Evolutionary conservation across 352 stramenopile genomes (phyloP), one percentile per base, ranked within the genome.

Genomic region (Hyaloperonospora brassicae): DNA sequence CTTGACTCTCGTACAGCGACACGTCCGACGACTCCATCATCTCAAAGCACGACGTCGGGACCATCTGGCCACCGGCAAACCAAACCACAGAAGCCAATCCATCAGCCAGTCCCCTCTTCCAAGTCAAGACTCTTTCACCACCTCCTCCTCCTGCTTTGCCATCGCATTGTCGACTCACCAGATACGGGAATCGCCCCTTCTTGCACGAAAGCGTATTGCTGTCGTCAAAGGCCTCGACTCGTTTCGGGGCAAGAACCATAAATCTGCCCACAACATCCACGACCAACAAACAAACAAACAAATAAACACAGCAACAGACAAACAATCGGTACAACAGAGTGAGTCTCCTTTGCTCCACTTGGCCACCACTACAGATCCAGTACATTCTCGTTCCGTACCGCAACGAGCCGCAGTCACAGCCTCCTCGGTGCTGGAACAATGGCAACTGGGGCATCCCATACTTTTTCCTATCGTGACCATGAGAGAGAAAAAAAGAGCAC

Each of bases 121-220:
- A 17, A 17, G 17, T 17, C 17, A 17, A 17, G 17, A 17, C 17
- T 17, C 17, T 17, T 17, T 17, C 17, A 17, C 17, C 17, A 17
- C 17, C 17, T 17, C 17, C 17, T 17, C 17, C 17, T 17, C 17
- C 17, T 17, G 17, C 17, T 17, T 17, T 17, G 17, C 17, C 17
- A 17, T 17, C 17, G 17, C 17, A 17, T 17, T 17, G 17, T 17
- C 17, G 17, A 71, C 70, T 44, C 59, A 90, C 81, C 63, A 91
- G 43, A 42, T 86, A 87, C 5, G 81, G 81, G 38, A 89, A 89
- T 23, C 81, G 70, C 2, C 81, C 81, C 49, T 87, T 87, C 64
- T 91, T 91, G 72, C 79, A 89, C 2, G 81, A 85, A 25, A 89
- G 66, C 41, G 76, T 74, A 51, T 89, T 89, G 69, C 79, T 89